These are phyloP conservation scores for Sphagnum magellanicum DNA, from an alignment of 228 moss, liverwort and hornwort genomes.

Conservation along the genomic window DNA sequence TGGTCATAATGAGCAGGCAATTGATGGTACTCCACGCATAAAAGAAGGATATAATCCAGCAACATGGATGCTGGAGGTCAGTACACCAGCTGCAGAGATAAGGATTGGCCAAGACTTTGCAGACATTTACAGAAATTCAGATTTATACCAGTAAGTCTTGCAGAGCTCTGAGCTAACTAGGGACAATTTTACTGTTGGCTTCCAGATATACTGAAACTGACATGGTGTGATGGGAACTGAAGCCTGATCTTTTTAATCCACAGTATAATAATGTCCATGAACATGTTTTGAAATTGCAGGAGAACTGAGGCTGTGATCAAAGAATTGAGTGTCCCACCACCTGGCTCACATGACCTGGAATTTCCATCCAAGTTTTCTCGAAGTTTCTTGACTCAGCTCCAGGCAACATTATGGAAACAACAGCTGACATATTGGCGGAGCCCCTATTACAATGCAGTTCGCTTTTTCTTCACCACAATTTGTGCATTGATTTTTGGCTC, in stretches of 20 bases:
- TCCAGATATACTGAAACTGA: too few relatives aligned
- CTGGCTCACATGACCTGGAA: slow-evolving; percentile 50
- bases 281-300: slow-evolving; percentile 25
- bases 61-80: slow-evolving; percentile 94
- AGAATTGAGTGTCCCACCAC: slow-evolving; percentile 34
- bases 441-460: slow-evolving; percentile 78
- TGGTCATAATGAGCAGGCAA: slow-evolving; percentile 12
- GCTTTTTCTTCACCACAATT: slow-evolving; percentile 76
- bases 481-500: slow-evolving; percentile 85
- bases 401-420: slow-evolving; percentile 86
- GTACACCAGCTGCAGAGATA: slow-evolving; percentile 49
- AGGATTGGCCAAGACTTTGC: slow-evolving; percentile 57
- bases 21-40: slow-evolving; percentile 58
- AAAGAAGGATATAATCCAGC: slow-evolving; percentile 81
- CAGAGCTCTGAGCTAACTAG: background rate
- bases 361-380: slow-evolving; percentile 66
- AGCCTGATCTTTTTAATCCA: too few relatives aligned
- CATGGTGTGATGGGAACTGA: too few relatives aligned
- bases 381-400: slow-evolving; percentile 49
- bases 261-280: too few relatives aligned
- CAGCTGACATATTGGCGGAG: slow-evolving; percentile 80
- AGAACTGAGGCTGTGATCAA: slow-evolving; percentile 50
- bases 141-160: slow-evolving; percentile 46
- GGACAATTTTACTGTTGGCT: too few relatives aligned
- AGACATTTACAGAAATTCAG: slow-evolving; percentile 51